Conservation (phyloP, 495 filamentous ascomycete genomes). For the Aspergillus leporis region DNA sequence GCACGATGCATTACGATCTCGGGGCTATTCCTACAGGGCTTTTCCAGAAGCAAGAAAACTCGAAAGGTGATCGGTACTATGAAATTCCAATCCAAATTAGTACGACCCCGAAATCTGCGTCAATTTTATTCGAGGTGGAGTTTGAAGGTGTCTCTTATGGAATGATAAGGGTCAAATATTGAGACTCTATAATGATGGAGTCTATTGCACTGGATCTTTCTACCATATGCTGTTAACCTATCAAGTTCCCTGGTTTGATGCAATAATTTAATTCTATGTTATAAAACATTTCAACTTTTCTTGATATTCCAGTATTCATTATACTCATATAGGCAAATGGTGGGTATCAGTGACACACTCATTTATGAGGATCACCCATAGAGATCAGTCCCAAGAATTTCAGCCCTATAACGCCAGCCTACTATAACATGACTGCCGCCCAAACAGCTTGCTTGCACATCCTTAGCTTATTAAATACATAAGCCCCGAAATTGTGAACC, state of each 20-base stretch:
- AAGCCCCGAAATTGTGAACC: not conserved
- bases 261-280: not conserved
- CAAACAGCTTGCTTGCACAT: not conserved
- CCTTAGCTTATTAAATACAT: not conserved
- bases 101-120: constrained; percentile 23
- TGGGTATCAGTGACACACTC: no score
- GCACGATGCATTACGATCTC: constrained; percentile 20
- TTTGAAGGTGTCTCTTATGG: constrained; percentile 26
- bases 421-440: no score
- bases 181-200: not conserved
- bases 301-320: not conserved
- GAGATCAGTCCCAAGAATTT: no score
- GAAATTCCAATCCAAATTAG: constrained; percentile 15
- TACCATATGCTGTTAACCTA: not conserved
- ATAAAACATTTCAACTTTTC: not conserved
- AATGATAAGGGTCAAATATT: constrained; percentile 16
- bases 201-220: not conserved
- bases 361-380: no score
- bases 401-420: no score
- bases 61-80: constrained; percentile 18
- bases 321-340: no score
- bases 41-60: constrained; percentile 15
- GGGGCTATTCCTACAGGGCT: constrained; percentile 19
- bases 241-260: not conserved
- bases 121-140: constrained; percentile 20